A percentile compares a stretch with the other conserved stretches of the same genome.
phyloP scores from a whole-genome alignment of 2,329 filamentous ascomycete genomes.

The Triangularia verruculosa region DNA sequence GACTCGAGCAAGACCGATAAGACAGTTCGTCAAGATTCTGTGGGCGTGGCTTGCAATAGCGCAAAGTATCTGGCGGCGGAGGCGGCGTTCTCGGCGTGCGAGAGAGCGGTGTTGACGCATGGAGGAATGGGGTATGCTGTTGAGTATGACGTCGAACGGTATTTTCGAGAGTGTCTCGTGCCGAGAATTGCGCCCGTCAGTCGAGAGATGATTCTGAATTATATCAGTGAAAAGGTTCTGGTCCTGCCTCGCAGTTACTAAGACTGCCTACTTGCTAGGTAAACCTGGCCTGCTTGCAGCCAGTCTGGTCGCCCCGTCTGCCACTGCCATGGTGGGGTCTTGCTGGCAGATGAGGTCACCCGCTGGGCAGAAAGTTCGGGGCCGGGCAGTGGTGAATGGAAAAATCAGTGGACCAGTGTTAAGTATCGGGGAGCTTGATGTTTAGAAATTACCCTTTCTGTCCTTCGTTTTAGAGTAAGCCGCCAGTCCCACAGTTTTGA shows the following conservation, averaged over 20 bases:
- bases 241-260: conserved; percentile 65
- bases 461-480: background rate
- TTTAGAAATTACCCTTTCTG: background rate
- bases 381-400: no score
- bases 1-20: conserved; percentile 51
- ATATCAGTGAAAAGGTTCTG: conserved; percentile 66
- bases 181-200: conserved; percentile 63
- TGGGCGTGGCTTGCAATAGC: conserved; percentile 65
- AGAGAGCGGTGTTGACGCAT: conserved; percentile 56
- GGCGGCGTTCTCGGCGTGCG: conserved; percentile 60
- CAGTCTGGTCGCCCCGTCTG: background rate
- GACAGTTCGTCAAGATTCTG: conserved; percentile 50
- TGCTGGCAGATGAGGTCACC: background rate
- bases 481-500: background rate
- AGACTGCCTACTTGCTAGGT: no score
- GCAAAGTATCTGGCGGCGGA: conserved; percentile 70
- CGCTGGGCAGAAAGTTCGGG: background rate
- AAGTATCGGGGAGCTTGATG: background rate
- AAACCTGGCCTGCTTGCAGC: no score
- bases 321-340: background rate
- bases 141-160: conserved; percentile 64
- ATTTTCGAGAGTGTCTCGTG: conserved; percentile 62
- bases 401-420: no score
- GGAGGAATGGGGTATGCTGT: conserved; percentile 65
- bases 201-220: conserved; percentile 74